Evolutionary conservation across 345 rosid species (phyloP), one percentile per base, ranked within the genome.

Genomic region (Citrus cavaleriei): DNA sequence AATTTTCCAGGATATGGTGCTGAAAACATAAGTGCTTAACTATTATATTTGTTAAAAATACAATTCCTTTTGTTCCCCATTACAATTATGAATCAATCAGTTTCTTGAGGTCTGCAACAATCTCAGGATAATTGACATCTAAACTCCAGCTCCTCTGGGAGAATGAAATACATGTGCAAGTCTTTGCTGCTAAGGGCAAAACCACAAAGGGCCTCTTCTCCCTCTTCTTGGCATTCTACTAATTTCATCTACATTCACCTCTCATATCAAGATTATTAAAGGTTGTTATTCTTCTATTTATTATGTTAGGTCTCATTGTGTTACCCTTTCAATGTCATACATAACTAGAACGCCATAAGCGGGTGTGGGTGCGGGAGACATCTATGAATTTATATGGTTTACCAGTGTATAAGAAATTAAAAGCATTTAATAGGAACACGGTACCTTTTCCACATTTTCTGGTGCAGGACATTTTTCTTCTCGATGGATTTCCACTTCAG

Each of bases 361-460:
- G 16, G 51, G 14, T 18, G 22, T 54, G 22, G 22, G 3, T 54
- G 58, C 19, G 1, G 58, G 58, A 18, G 58, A 54, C 22, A 54
- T 54, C 22, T 18, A 54, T 18, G 22, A 19, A 4, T 46, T 46
- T 13, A 46, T 46, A 46, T 46, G 3, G 18, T 13, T 46, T 16
- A 54, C 22, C 61, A 10, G 37, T 21, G 38, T 24, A 65, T 8
- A 37, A 64, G 32, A 70, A 58, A 19, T 25, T 37, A 51, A 54
- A 32, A 71, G 58, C 51, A 57, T 27, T 18, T 8, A 24, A 60
- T 62, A 60, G 63, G 81, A 28, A 72, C 21, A 30, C 28, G 54
- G 64, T 86, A 91, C 98, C 93, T 91, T 81, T 84, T 62, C 80
- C 24, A 25, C 58, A 74, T 71, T 80, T 82, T 83, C 84, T 59